Evolutionary conservation across 768 basidiomycete species (phyloP), one percentile per base, ranked within the genome.

Genomic region (Rhodotorula sphaerocarpa): DNA sequence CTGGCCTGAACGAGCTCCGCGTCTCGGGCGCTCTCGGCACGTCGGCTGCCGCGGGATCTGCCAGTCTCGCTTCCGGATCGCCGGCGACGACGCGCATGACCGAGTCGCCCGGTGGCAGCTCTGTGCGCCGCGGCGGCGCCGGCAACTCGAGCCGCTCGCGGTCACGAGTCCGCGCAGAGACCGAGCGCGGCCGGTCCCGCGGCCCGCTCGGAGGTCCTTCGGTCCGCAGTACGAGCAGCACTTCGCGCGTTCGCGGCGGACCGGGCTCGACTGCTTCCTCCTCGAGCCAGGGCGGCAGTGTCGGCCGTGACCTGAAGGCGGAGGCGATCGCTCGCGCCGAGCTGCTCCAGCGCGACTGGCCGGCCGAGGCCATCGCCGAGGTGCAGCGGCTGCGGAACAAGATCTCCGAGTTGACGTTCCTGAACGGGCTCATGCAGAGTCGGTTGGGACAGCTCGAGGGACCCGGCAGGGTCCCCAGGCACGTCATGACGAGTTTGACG

Each of bases 371-470:
- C 20, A n/a, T 48, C 25, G 62, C 67, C 14, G 67, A 69, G 47
- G 47, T 65, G 54, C 27, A 57, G 5, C 28, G 63, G 18, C 63
- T 69, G 50, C 55, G 57, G 55, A 59, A 56, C 50, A 69, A 69
- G 47, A 61, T 65, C 42, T 64, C 67, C 10, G 67, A 69, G 55
- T 51, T 69, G 45, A 69, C 67, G 48, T 69, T 69, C 67, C 63
- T 69, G 39, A 69, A 69, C 61, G 57, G 60, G 30, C 47, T 69
- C 33, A 69, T 69, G 67, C 67, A 69, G 46, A 50, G 45, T 20
- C 53, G 67, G 1, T 46, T 69, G 2, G 67, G 50, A 3, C 67
- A 69, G 50, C 63, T 69, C 55, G 67, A 65, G 30, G 63, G 59
- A 0, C 63, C 63, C 6, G 64, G 58, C 2, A 23, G 59, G 20